phyloP scores from a whole-genome alignment of 345 rosid species.

The Pugionium cornutum region DNA sequence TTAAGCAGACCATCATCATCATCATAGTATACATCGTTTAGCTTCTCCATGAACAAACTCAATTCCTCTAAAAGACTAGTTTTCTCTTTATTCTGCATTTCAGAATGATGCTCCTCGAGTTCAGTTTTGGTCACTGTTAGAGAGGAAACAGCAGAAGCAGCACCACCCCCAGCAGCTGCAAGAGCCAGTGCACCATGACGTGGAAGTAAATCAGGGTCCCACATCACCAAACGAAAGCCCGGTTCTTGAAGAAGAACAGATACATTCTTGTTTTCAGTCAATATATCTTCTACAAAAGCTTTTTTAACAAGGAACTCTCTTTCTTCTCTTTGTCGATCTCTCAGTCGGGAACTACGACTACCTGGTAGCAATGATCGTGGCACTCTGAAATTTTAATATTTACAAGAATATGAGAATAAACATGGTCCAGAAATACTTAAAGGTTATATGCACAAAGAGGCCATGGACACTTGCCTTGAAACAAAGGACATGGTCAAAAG shows the following conservation, averaged over 20 bases:
- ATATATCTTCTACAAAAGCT: constrained; percentile 87
- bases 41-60: constrained; percentile 81
- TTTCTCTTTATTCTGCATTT: constrained; percentile 40
- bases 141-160: constrained; percentile 36
- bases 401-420: constrained; percentile 34
- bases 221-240: constrained; percentile 52
- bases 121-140: constrained; percentile 43
- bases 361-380: constrained; percentile 95
- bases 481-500: constrained; percentile 97
- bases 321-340: constrained; percentile 90
- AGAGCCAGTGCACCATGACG: constrained; percentile 55
- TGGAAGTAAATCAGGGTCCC: constrained; percentile 87
- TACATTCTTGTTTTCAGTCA: constrained; percentile 63
- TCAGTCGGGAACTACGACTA: constrained; percentile 89
- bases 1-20: constrained; percentile 69
- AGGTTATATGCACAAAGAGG: constrained; percentile 16
- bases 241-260: constrained; percentile 61
- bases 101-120: constrained; percentile 40
- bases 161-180: constrained; percentile 35
- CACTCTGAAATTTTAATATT: constrained; percentile 56
- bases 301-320: constrained; percentile 86
- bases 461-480: constrained; percentile 59
- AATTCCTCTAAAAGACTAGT: constrained; percentile 68
- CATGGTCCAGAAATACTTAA: constrained; percentile 3
- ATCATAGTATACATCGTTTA: constrained; percentile 58